A percentile compares a stretch with the other conserved stretches of the same genome.
These are phyloP conservation scores for Microdochium bolleyi DNA, from an alignment of 2,329 filamentous ascomycete genomes.

Conservation along the genomic window DNA sequence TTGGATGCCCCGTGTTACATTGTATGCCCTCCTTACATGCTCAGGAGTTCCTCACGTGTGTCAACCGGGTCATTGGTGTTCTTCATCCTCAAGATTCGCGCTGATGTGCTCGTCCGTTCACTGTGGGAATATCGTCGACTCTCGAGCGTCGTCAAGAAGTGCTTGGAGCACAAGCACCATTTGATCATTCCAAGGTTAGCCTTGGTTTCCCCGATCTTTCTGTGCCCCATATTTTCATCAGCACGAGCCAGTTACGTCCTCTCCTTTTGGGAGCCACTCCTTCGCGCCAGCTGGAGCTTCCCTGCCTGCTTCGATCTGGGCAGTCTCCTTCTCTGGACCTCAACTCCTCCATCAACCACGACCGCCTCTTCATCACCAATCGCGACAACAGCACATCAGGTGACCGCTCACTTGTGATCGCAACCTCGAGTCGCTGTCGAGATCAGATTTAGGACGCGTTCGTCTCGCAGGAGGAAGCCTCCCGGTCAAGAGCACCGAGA, in stretches of 20 bases:
- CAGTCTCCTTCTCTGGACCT: neutral
- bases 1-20: no score
- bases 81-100: no score
- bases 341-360: neutral
- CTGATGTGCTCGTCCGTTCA: no score
- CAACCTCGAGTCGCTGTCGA: neutral
- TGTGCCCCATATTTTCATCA: neutral
- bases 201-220: neutral
- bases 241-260: neutral
- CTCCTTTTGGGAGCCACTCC: neutral
- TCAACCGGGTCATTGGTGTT: no score
- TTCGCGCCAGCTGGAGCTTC: neutral
- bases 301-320: neutral
- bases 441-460: neutral
- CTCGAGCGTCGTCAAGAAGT: no score
- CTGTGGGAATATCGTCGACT: no score
- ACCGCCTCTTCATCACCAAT: neutral
- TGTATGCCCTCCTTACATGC: no score
- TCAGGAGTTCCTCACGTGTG: no score
- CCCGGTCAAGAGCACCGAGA: neutral
- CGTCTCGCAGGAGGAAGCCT: neutral
- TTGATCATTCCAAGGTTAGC: no score
- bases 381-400: neutral
- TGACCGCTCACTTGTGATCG: neutral
- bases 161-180: no score